Evolutionary conservation across 2,329 filamentous ascomycete species (phyloP), one percentile per base, ranked within the genome.

Genomic region (Epichloe elymi): DNA sequence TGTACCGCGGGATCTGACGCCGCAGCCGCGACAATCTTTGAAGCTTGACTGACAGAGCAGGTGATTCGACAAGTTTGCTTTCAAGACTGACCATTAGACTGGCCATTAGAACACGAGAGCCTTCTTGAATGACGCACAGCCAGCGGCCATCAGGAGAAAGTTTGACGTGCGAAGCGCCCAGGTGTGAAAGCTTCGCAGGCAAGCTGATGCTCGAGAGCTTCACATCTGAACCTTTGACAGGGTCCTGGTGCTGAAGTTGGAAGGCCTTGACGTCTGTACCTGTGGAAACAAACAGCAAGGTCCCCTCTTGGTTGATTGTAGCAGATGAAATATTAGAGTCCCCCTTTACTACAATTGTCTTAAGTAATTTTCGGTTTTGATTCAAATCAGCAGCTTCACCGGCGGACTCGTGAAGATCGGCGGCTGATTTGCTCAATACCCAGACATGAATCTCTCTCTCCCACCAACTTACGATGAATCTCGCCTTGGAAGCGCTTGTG

Each of bases 391-490:
- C 67, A 52, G 64, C 64, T 15, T 70, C 68, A 10, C 66, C 67
- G 40, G 64, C 60, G 19, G 60, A 58, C 42, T 70, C 65, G 43
- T 74, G 64, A 23, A 80, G 65, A 40, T 75, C 69, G 33, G 67
- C 67, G 15, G 76, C 66, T 4, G 74, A 67, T 53, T 67, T 69
- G 46, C 63, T 69, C 15, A 81, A 61, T 39, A 72, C 78, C 89
- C 90, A 98, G 54, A 98, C 78, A 58, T 85, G 83, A 46, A 97
- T 74, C 64, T 94, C 86, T 94, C 86, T 78, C 57, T 91, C 87
- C 88, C 90, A 97, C 86, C 89, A 97, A 65, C 87, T 88, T 61
- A 93, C 79, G 26, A 98, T 70, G 20, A 96, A 71, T 46, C 93
- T 80, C 42, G 83, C 82, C 41, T 78, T 78, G 2, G 83, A 73